phyloP scores from a whole-genome alignment of 495 filamentous ascomycete species.

The Symbiotaphrina buchneri region DNA sequence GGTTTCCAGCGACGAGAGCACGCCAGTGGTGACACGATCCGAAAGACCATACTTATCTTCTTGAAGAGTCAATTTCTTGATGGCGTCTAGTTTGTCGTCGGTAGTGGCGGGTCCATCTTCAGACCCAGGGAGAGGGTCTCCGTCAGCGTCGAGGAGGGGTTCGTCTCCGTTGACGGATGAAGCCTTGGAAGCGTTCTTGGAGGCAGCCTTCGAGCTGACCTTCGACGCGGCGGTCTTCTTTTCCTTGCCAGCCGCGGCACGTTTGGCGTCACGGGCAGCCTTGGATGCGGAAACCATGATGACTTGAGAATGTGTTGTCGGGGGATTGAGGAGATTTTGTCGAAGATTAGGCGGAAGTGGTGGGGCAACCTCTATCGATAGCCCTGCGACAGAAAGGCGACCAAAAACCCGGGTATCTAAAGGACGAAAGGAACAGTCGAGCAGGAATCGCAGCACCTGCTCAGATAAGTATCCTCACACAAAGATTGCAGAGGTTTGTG shows the following conservation, averaged over 20 bases:
- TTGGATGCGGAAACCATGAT: conserved; percentile 88
- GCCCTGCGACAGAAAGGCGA: too few species aligned
- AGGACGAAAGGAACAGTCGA: too few species aligned
- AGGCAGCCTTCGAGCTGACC: conserved; percentile 37
- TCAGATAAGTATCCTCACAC: too few species aligned
- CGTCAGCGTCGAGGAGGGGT: conserved; percentile 33
- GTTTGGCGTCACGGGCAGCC: conserved; percentile 91
- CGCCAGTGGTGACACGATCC: conserved; percentile 95
- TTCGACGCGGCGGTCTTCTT: conserved; percentile 32
- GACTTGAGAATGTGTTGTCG: conserved; percentile 6
- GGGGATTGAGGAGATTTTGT: background rate
- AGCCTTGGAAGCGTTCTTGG: conserved; percentile 39
- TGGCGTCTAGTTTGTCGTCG: conserved; percentile 49
- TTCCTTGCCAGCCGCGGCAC: conserved; percentile 40
- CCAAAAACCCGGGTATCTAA: too few species aligned
- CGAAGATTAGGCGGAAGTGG: too few species aligned
- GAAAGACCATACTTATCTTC: conserved; percentile 92
- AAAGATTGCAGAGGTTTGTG: too few species aligned
- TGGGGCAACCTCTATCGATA: too few species aligned
- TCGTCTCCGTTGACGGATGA: conserved; percentile 50
- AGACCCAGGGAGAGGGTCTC: conserved; percentile 24
- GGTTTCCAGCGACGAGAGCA: conserved; percentile 60
- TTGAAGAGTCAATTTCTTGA: conserved; percentile 66
- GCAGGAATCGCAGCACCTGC: too few species aligned
- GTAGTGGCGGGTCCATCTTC: conserved; percentile 47